Evolutionary conservation across 2,329 filamentous ascomycete species (phyloP), one percentile per base, ranked within the genome.

Genomic region (Harringtonia lauricola): DNA sequence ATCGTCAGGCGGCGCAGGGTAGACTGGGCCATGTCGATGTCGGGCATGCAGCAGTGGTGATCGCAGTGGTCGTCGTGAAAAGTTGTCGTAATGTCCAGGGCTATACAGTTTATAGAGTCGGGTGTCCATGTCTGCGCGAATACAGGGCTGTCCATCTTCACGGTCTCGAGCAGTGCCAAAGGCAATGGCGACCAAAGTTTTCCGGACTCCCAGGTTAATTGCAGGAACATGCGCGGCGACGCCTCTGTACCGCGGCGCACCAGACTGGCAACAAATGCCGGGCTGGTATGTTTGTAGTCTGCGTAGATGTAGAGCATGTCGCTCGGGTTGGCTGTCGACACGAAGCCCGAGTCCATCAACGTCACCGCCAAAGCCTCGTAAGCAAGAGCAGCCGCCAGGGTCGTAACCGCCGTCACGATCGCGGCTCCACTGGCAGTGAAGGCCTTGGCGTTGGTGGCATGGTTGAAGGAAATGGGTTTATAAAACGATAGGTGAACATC

Each of bases 61-160:
- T 42, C 31, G 40, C 28, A 19, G 31, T 42, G 40, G 22, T 36
- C 36, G 40, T 36, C 31, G 40, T 35, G 31, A 26, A 41, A 41
- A 7, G 28, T 34, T 17, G 12, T 22, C 29, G 38, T 31, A 4
- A 39, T 12, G 8, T 13, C 14, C 15, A 39, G 5, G 36, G 28
- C 15, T 9, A 21, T 17, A 15, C 12, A 30, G 24, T 39, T 18
- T 3, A n/a, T 17, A 31, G 22, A 8, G 26, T 6, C 14, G 18
- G 30, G 6, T 8, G 21, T 34, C 39, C 19, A 26, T 14, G n/a
- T 17, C 10, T 41, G 6, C n/a, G 19, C 19, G 12, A n/a, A 17
- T 14, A 9, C 5, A 13, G 24, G n/a, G 13, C 30, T 34, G 14
- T 35, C 31, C 4, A 19, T 14, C n/a, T 9, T 14, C 40, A 36